Evolutionary conservation across 768 basidiomycete species (phyloP).

Genomic region (Collybiopsis luxurians): DNA sequence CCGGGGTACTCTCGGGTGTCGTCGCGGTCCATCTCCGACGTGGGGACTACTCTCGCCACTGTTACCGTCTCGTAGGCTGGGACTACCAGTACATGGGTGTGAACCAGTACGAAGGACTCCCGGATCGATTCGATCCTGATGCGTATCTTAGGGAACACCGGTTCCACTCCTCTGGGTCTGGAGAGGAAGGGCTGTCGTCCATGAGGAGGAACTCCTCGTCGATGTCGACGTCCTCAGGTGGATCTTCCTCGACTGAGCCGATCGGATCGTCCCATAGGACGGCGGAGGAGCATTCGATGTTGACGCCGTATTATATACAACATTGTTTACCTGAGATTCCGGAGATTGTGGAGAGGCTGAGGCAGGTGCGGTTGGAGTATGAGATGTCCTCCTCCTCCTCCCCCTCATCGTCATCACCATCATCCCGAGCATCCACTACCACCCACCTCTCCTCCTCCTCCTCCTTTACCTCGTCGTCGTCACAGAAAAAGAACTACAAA

Average conservation of each 20-base stretch:
- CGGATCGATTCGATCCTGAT: slow-evolving; percentile 36
- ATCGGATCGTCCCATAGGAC: neutral
- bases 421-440: neutral
- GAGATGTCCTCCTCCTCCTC: slow-evolving; percentile 18
- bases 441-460: too few relatives aligned
- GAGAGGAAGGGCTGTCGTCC: neutral
- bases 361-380: slow-evolving; percentile 18
- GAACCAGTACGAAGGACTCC: slow-evolving; percentile 42
- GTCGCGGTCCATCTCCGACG: slow-evolving; percentile 52
- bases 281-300: slow-evolving; percentile 14
- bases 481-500: neutral
- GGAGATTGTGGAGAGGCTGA: slow-evolving; percentile 15
- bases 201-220: neutral
- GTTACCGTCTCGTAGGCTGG: slow-evolving; percentile 30
- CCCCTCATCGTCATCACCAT: neutral
- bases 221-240: neutral
- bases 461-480: too few relatives aligned
- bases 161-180: neutral
- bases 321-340: slow-evolving; percentile 47
- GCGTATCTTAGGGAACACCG: slow-evolving; percentile 16
- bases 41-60: slow-evolving; percentile 46
- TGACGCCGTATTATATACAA: slow-evolving; percentile 34
- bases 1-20: slow-evolving; percentile 32
- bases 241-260: neutral
- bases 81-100: slow-evolving; percentile 42